Conservation (phyloP, 2,329 filamentous ascomycete genomes). For the Bipolaris sorokiniana region DNA sequence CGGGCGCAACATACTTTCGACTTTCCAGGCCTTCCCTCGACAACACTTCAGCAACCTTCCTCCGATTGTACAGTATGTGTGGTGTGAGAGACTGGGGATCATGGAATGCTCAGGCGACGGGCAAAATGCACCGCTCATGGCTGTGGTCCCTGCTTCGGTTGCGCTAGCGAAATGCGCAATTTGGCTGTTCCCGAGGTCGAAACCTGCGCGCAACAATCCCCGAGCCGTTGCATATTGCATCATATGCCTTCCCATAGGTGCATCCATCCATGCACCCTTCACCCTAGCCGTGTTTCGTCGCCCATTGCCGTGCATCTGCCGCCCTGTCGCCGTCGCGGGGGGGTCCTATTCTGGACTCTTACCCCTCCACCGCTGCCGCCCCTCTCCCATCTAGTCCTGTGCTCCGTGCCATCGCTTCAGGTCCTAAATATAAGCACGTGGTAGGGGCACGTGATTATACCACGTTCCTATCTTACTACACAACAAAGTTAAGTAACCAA, state of each 20-base stretch:
- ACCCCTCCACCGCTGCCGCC: conserved; percentile 31
- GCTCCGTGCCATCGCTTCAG: not conserved
- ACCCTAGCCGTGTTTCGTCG: conserved; percentile 19
- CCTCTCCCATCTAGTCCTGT: not conserved
- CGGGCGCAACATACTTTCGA: conserved; percentile 38
- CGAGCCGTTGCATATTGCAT: conserved; percentile 24
- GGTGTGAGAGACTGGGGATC: conserved; percentile 31
- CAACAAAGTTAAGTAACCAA: too few species aligned
- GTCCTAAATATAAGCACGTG: too few species aligned
- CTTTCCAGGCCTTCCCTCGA: conserved; percentile 51
- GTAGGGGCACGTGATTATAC: too few species aligned
- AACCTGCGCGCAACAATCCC: conserved; percentile 19
- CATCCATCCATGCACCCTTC: conserved; percentile 17
- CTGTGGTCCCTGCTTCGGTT: conserved; percentile 30
- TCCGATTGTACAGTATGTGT: conserved; percentile 27
- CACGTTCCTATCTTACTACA: too few species aligned
- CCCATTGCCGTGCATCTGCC: conserved; percentile 10
- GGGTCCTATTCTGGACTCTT: conserved; percentile 10
- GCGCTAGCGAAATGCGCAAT: conserved; percentile 34
- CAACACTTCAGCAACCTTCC: conserved; percentile 50
- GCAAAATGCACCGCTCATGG: conserved; percentile 34
- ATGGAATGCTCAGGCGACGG: conserved; percentile 28
- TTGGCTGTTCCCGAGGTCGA: conserved; percentile 34
- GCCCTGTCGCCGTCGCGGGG: conserved; percentile 1
- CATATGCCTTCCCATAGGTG: conserved; percentile 9